A percentile compares a stretch with the other conserved stretches of the same genome.
These are phyloP conservation scores for Casaregolazyma suthepensis DNA, from an alignment of 1,139 yeast genomes.

Conservation along the genomic window DNA sequence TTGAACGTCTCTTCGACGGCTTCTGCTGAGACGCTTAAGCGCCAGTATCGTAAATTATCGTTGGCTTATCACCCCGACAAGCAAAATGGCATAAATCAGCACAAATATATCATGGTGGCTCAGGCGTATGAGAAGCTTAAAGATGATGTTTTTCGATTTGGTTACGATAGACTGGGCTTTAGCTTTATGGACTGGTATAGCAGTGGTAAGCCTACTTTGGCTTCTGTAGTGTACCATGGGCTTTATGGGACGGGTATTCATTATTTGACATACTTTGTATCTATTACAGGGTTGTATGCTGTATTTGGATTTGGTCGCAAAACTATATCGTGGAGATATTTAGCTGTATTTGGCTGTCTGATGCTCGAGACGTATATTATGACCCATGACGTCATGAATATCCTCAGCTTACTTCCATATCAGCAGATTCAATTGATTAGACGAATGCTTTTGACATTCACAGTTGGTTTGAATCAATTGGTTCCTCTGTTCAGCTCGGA, in stretches of 20 bases:
- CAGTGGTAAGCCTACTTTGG: neutral
- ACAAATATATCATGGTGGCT: neutral
- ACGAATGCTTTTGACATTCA: conserved; percentile 12
- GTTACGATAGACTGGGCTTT: conserved; percentile 31
- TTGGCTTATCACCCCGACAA: conserved; percentile 34
- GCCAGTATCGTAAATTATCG: conserved; percentile 22
- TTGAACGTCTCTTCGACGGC: conserved; percentile 17
- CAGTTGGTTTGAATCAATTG: conserved; percentile 16
- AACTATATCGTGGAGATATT: conserved; percentile 26
- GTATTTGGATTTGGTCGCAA: conserved; percentile 20
- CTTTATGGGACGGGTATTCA: conserved; percentile 9
- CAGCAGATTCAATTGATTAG: conserved; percentile 19
- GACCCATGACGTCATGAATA: conserved; percentile 18
- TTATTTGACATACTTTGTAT: conserved; percentile 19
- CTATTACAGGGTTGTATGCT: conserved; percentile 18
- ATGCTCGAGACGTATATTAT: conserved; percentile 21
- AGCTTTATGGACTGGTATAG: conserved; percentile 13
- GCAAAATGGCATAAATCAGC: neutral
- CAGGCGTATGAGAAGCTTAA: conserved; percentile 25
- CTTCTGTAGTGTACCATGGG: conserved; percentile 7
- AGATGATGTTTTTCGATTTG: conserved; percentile 24
- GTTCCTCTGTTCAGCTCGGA: conserved; percentile 13
- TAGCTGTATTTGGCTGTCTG: conserved; percentile 17
- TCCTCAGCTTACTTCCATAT: conserved; percentile 18
- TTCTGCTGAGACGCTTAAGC: conserved; percentile 10